Base-by-base conservation (phyloP, 106 monocot genomes). In the Apostasia ramifera region DNA sequence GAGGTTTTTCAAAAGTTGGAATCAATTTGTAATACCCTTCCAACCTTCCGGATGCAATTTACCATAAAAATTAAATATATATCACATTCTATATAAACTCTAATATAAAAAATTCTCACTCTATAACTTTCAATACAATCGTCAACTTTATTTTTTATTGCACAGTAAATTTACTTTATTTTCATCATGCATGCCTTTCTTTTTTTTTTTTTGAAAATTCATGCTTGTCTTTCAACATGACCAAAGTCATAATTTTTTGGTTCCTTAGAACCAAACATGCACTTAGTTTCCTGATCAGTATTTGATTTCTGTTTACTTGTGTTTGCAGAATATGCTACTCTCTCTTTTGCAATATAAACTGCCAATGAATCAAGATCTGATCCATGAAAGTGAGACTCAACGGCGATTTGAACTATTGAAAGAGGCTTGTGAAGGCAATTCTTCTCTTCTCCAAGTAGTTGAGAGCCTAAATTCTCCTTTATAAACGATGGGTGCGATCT, bases 391-490 rank as follows among this genome's bases (percentile, higher is more conserved):
- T 41, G 97, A 90, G 78, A 54, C 62, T 37, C 15, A 11, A 14
- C 77, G 76, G 57, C 81, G 85, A 74, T 74, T 90, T 63, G 81
- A 73, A 39, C 68, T 90, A 10, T 51, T 98, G 66, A 81, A 71
- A 43, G 80, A 78, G 69, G 84, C 89, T 63, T 92, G 92, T 63
- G 89, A 92, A 70, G 87, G 84, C 50, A 92, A 81, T 77, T 83
- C 84, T 14, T 77, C 82, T 61, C 89, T 97, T 77, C 47, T 98
- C 6, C 55, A 70, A n/a, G 76, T 78, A 43, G 61, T 98, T 0
- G 75, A 81, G 39, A 92, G 80, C 55, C 72, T 98, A 45, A 80
- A 76, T 47, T 61, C 76, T 71, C 64, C n/a, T 42, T 39, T 65
- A 10, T 71, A 70, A 66, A 4, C 50, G 8, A 70, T 58, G 56